Evolutionary conservation across 768 basidiomycete genomes (phyloP).

Genomic region (Podaxis mareebaensis): DNA sequence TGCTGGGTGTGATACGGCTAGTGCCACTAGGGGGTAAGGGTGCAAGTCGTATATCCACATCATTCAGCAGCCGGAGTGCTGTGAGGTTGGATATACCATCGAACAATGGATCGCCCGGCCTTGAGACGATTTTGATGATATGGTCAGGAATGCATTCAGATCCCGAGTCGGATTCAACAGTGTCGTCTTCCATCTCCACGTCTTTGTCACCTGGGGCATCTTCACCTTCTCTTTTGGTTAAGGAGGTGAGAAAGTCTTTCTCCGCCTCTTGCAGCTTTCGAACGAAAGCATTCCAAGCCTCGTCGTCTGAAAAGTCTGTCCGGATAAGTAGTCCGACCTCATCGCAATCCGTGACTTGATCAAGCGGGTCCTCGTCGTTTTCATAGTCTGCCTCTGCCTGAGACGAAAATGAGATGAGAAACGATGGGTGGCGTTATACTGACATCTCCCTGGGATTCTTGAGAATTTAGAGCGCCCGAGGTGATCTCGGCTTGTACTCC

Average conservation of each 20-base stretch:
- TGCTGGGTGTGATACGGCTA: constrained; percentile 47
- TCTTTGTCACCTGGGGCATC: constrained; percentile 17
- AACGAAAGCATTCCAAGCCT: constrained; percentile 61
- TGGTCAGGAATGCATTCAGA: constrained; percentile 30
- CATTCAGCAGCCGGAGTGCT: constrained; percentile 69
- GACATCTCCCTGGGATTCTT: constrained; percentile 10
- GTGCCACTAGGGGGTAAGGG: constrained; percentile 47
- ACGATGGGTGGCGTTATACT: background rate
- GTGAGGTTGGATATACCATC: constrained; percentile 60
- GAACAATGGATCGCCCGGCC: constrained; percentile 40
- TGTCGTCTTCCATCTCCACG: constrained; percentile 23
- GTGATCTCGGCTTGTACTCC: constrained; percentile 14
- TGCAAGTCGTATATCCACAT: constrained; percentile 62
- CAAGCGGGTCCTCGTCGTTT: constrained; percentile 55
- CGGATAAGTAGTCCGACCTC: constrained; percentile 68
- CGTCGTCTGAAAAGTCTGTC: constrained; percentile 69
- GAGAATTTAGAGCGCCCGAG: constrained; percentile 18
- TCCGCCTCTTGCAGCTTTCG: constrained; percentile 54
- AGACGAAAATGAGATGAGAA: background rate
- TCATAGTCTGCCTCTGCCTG: constrained; percentile 6
- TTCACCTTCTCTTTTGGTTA: constrained; percentile 8
- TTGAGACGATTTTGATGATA: constrained; percentile 50
- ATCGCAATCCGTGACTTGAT: constrained; percentile 45
- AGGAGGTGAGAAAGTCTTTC: constrained; percentile 46
- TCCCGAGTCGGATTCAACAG: constrained; percentile 33